Evolutionary conservation across 768 basidiomycete genomes (phyloP).

Genomic region (Coprinopsis sp.): DNA sequence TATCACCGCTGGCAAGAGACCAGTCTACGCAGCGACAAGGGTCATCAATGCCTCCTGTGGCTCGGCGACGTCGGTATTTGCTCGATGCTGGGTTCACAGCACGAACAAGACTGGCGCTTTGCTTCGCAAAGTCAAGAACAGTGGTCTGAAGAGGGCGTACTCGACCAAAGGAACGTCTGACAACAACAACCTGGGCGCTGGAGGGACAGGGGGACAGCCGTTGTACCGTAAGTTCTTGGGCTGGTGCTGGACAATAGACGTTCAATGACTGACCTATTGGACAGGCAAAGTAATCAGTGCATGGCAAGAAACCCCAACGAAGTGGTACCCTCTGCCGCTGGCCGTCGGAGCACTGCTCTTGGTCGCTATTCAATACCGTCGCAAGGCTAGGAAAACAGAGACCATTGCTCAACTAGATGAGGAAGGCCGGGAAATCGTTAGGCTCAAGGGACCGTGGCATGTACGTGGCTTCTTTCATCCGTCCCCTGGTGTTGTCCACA

Average conservation of each 20-base stretch:
- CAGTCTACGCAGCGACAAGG: slow-evolving; percentile 53
- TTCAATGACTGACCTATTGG: background rate
- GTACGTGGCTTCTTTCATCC: slow-evolving; percentile 38
- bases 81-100: slow-evolving; percentile 49
- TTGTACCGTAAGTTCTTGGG: slow-evolving; percentile 45
- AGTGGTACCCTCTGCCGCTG: slow-evolving; percentile 92
- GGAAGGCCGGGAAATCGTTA: slow-evolving; percentile 76
- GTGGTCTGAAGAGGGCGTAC: slow-evolving; percentile 34
- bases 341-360: slow-evolving; percentile 89
- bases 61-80: slow-evolving; percentile 44
- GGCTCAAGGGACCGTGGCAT: slow-evolving; percentile 90
- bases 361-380: slow-evolving; percentile 70
- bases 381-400: slow-evolving; percentile 42
- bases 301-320: slow-evolving; percentile 84
- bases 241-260: background rate
- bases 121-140: slow-evolving; percentile 39
- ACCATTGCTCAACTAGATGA: slow-evolving; percentile 76
- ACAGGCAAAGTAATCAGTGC: slow-evolving; percentile 66
- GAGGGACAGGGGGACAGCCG: slow-evolving; percentile 31
- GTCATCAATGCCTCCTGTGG: slow-evolving; percentile 48
- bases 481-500: background rate
- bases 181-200: slow-evolving; percentile 14
- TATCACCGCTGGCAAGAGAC: slow-evolving; percentile 47
- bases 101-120: slow-evolving; percentile 50
- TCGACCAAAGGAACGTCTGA: slow-evolving; percentile 31